Evolutionary conservation across 2,329 filamentous ascomycete species (phyloP), one percentile per base, ranked within the genome.

Genomic region (Fusarium decemcellulare): DNA sequence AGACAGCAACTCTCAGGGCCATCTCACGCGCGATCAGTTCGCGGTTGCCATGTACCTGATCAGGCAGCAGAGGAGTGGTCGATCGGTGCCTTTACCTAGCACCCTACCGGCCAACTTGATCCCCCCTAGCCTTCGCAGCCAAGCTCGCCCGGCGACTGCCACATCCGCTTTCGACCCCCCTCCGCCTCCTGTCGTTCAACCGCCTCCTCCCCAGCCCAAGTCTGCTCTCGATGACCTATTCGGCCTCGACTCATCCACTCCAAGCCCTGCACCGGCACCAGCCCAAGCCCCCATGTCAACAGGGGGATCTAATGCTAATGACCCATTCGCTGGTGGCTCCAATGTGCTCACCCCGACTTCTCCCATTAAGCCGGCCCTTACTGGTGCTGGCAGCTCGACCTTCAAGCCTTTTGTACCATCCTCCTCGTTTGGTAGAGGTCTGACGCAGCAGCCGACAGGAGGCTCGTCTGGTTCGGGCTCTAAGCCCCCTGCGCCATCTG

Each of bases 11-110:
- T 96, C 94, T 8, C 92, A 95, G 72, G 96, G 96, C 11, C 91
- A 92, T 61, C 84, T 99, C 60, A 94, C 88, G 48, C 90, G 89
- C 73, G 96, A 99, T 72, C 95, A 97, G 74, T 99, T 99, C 77
- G 94, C 96, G 0, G 94, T 99, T 48, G 95, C 96, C 56, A 98
- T 99, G 95, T 97, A 97, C 77, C 86, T 99, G 53, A 98, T 99
- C 74, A 90, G 95, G 65, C 93, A 97, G 78, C 95, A 98, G 78
- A 88, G 95, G 57, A 92, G 88, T 69, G 92, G 91, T 67, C 89
- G 90, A 61, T 78, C 83, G 34, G 82, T 81, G 42, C 83, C 88
- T 30, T 81, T 98, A 34, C 96, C 96, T 3, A 84, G 91, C 23
- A 87, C 89, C n/a, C 83, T 99, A 43, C 95, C 95, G 10, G 84